Base-by-base conservation (phyloP, 345 rosid genomes). In the Salix dunnii region DNA sequence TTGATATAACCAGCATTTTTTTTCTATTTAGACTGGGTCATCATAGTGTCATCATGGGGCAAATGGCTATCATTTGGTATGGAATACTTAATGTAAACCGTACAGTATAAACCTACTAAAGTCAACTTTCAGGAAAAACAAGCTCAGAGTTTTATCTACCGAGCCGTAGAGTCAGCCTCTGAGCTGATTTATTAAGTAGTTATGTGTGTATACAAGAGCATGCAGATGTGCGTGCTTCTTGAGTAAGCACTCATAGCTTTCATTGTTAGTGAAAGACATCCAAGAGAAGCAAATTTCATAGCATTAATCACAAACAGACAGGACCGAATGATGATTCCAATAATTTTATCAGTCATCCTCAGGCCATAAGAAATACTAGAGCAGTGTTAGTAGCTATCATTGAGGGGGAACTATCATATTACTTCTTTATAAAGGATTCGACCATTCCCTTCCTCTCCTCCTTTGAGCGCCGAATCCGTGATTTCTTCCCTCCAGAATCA, bases 401-500 rank as follows among this genome's bases (percentile, higher is more conserved):
- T 27, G 21, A 66, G 81, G 76, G 48, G 72, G 61, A 75, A 67
- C 23, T 2, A 67, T 53, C 14, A 35, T 2, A 8, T 88, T 93
- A 96, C 99, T 84, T 93, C 33, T 90, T 90, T n/a, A 96, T 88
- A 77, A 93, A 96, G 64, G 96, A 87, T 74, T 88, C 94, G 14
- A 90, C 93, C 85, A 96, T 87, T 77, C 82, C 70, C 82, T 96
- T 96, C 80, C 99, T 91, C 88, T 96, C 98, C 78, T 90, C 91
- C 88, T 91, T 96, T 8, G 99, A 91, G 33, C 89, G 93, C n/a
- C 98, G 98, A 86, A 87, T 82, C 55, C 98, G 91, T 21, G 97
- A 63, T 81, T 86, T 93, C 86, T 78, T 93, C 76, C 92, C 93
- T 4, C 81, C 88, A 65, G 91, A 90, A 46, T 89, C 98, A 81